These are phyloP conservation scores for Alternaria viburni DNA, from an alignment of 2,329 filamentous ascomycete genomes.

Conservation along the genomic window DNA sequence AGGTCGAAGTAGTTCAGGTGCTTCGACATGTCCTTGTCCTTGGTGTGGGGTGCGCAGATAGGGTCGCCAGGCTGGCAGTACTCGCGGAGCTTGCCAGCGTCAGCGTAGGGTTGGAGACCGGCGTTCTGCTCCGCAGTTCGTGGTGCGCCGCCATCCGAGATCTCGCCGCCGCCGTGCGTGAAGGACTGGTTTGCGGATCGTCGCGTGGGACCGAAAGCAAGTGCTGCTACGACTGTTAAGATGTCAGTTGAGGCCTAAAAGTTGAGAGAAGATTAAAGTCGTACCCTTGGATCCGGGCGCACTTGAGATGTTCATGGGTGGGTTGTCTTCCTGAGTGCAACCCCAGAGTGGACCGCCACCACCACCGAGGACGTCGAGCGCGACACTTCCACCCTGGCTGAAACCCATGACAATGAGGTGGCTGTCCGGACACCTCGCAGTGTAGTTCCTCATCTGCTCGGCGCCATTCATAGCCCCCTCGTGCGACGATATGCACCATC, in stretches of 20 bases:
- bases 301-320: constrained; percentile 24
- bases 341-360: constrained; percentile 35
- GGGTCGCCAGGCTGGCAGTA: constrained; percentile 69
- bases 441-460: constrained; percentile 37
- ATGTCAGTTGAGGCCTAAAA: constrained; percentile 8
- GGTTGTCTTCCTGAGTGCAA: constrained; percentile 30
- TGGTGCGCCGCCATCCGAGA: constrained; percentile 28
- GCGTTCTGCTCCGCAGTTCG: constrained; percentile 28
- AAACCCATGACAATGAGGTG: constrained; percentile 37
- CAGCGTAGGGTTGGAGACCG: constrained; percentile 29
- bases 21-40: constrained; percentile 57
- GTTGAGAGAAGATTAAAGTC: neutral
- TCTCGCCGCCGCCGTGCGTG: constrained; percentile 29
- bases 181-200: constrained; percentile 33
- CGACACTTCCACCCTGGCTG: constrained; percentile 35
- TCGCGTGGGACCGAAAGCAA: constrained; percentile 32
- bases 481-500: constrained; percentile 34
- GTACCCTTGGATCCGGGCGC: constrained; percentile 32
- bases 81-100: constrained; percentile 61
- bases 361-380: constrained; percentile 33
- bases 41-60: constrained; percentile 63
- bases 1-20: constrained; percentile 64
- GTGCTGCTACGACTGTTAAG: constrained; percentile 27
- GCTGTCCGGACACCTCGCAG: constrained; percentile 32
- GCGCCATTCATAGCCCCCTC: constrained; percentile 34